A percentile compares a stretch with the other conserved stretches of the same genome.
These are phyloP conservation scores for Microdochium trichocladiopsis DNA, from an alignment of 2,329 filamentous ascomycete genomes.

Conservation along the genomic window DNA sequence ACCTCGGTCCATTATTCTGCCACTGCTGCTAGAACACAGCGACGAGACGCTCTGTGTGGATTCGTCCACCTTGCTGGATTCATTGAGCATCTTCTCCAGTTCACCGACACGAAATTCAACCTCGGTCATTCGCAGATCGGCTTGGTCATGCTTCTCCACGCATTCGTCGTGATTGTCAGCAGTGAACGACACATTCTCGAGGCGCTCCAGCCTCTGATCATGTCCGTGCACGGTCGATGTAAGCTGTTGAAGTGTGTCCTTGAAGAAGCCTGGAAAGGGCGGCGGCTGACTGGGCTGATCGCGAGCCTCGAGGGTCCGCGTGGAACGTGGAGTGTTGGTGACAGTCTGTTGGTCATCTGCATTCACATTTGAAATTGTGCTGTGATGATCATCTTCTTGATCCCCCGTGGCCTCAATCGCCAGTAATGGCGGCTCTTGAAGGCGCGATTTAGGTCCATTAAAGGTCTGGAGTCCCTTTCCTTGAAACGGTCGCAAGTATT, in stretches of 20 bases:
- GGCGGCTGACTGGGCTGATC: constrained; percentile 11
- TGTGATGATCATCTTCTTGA: constrained; percentile 8
- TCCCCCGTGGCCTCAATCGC: constrained; percentile 13
- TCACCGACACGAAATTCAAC: constrained; percentile 59
- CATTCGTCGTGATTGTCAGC: constrained; percentile 61
- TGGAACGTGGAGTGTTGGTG: constrained; percentile 22
- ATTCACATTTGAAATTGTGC: constrained; percentile 9
- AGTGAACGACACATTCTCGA: constrained; percentile 66
- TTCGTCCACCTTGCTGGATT: constrained; percentile 37
- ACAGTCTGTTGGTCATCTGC: constrained; percentile 19
- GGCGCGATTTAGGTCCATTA: constrained; percentile 27
- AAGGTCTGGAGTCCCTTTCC: constrained; percentile 50
- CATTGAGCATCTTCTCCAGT: constrained; percentile 45
- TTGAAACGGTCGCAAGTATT: constrained; percentile 47
- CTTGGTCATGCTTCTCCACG: constrained; percentile 57
- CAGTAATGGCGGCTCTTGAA: constrained; percentile 22
- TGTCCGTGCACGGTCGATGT: constrained; percentile 51
- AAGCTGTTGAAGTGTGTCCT: constrained; percentile 34
- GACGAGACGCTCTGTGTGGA: constrained; percentile 39
- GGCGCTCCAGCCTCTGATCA: constrained; percentile 56
- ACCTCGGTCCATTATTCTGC: constrained; percentile 29
- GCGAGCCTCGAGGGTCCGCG: constrained; percentile 10
- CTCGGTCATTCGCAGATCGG: constrained; percentile 62
- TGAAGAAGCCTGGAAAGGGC: constrained; percentile 15
- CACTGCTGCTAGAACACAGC: constrained; percentile 33